Conservation (phyloP, 1,284 basidiomycete genomes). For the Taiwanofungus camphoratus region DNA sequence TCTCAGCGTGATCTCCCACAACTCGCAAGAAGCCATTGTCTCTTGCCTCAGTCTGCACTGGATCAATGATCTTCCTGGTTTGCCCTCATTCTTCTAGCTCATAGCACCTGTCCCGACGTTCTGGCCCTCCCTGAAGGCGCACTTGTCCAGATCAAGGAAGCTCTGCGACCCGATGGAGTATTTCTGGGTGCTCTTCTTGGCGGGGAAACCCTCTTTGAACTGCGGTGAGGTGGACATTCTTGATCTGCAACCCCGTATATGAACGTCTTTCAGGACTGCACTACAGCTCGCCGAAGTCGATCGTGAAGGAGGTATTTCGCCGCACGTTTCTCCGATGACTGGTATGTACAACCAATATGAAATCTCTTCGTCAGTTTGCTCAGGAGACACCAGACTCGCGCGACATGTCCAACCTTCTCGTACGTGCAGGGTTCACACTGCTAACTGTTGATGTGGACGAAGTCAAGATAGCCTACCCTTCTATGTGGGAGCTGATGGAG, state of each 20-base stretch:
- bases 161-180: slow-evolving; percentile 87
- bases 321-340: slow-evolving; percentile 96
- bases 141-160: slow-evolving; percentile 84
- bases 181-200: slow-evolving; percentile 95
- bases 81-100: slow-evolving; percentile 13
- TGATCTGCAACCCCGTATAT: background rate
- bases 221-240: slow-evolving; percentile 47
- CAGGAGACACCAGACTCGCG: slow-evolving; percentile 59
- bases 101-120: background rate
- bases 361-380: background rate
- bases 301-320: slow-evolving; percentile 92
- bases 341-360: slow-evolving; percentile 41
- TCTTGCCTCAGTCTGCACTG: slow-evolving; percentile 93
- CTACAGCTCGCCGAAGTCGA: slow-evolving; percentile 95
- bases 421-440: slow-evolving; percentile 89
- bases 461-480: slow-evolving; percentile 86
- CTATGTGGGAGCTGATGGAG: slow-evolving; percentile 93
- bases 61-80: slow-evolving; percentile 96
- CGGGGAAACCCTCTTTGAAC: slow-evolving; percentile 94
- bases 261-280: slow-evolving; percentile 46
- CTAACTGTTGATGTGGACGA: slow-evolving; percentile 97
- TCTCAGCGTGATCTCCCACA: slow-evolving; percentile 53
- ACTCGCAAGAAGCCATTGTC: slow-evolving; percentile 89
- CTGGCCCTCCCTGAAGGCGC: slow-evolving; percentile 45
- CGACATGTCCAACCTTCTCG: slow-evolving; percentile 88